phyloP scores from a whole-genome alignment of 179 eudicot genomes.

The Nepenthes alata region DNA sequence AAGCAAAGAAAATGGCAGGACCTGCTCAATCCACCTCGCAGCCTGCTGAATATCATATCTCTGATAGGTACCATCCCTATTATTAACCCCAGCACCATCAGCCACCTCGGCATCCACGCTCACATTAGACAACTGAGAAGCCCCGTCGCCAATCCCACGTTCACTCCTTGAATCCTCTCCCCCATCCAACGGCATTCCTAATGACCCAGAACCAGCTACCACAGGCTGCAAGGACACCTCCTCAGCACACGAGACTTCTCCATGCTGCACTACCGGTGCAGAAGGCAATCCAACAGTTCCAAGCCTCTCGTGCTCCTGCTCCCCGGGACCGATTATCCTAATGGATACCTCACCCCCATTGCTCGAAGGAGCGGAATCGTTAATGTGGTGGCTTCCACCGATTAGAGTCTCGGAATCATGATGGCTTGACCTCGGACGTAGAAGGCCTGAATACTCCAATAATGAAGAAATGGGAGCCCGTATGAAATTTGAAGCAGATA shows the following conservation, averaged over 20 bases:
- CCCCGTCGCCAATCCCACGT: constrained; percentile 21
- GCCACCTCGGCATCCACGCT: constrained; percentile 29
- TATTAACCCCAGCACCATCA: constrained; percentile 28
- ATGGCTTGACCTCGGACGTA: constrained; percentile 30
- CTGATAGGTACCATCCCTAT: constrained; percentile 59
- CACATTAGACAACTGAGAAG: constrained; percentile 18
- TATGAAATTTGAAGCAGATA: constrained; percentile 55
- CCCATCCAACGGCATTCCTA: constrained; percentile 18
- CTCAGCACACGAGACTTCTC: constrained; percentile 16
- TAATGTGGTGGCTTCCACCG: constrained; percentile 12
- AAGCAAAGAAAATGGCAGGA: constrained; percentile 82
- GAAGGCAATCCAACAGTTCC: constrained; percentile 5
- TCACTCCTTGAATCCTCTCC: constrained; percentile 28
- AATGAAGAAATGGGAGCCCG: constrained; percentile 56
- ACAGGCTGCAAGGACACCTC: constrained; percentile 23
- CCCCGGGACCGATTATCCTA: constrained; percentile 52
- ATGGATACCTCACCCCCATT: constrained; percentile 64
- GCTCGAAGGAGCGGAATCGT: constrained; percentile 14
- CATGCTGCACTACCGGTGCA: constrained; percentile 8
- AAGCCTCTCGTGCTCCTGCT: constrained; percentile 29
- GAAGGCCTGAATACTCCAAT: constrained; percentile 61
- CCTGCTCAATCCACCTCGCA: constrained; percentile 86
- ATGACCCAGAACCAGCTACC: constrained; percentile 17
- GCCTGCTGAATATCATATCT: constrained; percentile 90
- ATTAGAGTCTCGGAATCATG: constrained; percentile 29